Percentiles rank a stretch among this genome's conserved stretches.
Evolutionary conservation across 257 asterid species (phyloP).

Genomic region (Rehmannia glutinosa): DNA sequence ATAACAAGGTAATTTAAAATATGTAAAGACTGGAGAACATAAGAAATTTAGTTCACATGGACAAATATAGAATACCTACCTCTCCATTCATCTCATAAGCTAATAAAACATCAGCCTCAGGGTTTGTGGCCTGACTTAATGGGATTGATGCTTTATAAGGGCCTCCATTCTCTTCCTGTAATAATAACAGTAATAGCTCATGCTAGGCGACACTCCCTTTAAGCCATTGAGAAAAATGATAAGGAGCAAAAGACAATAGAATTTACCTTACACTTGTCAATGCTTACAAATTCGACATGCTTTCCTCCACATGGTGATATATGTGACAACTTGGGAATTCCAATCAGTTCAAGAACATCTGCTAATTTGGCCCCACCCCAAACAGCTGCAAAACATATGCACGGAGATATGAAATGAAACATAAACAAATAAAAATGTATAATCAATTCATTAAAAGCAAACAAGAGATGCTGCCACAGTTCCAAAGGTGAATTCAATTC

Average conservation of each 20-base stretch:
- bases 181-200: conserved; percentile 23
- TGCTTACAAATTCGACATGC: conserved; percentile 79
- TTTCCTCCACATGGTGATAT: conserved; percentile 56
- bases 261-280: conserved; percentile 84
- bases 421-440: neutral
- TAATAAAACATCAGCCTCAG: conserved; percentile 71
- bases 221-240: neutral
- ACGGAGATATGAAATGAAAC: neutral
- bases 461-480: neutral
- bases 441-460: too few relatives aligned
- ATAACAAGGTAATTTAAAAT: too few relatives aligned
- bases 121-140: conserved; percentile 68
- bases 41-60: too few relatives aligned
- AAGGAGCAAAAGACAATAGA: neutral
- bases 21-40: too few relatives aligned
- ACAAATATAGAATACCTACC: conserved; percentile 74
- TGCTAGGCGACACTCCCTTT: neutral
- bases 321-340: conserved; percentile 67
- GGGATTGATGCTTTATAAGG: conserved; percentile 82
- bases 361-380: conserved; percentile 82
- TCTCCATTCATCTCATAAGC: conserved; percentile 93
- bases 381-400: conserved; percentile 48
- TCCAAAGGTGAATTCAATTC: too few relatives aligned
- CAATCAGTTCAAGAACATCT: conserved; percentile 66
- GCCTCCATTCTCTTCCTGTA: conserved; percentile 88